Evolutionary conservation across 352 stramenopile species (phyloP).

Genomic region (Phytophthora capsici): DNA sequence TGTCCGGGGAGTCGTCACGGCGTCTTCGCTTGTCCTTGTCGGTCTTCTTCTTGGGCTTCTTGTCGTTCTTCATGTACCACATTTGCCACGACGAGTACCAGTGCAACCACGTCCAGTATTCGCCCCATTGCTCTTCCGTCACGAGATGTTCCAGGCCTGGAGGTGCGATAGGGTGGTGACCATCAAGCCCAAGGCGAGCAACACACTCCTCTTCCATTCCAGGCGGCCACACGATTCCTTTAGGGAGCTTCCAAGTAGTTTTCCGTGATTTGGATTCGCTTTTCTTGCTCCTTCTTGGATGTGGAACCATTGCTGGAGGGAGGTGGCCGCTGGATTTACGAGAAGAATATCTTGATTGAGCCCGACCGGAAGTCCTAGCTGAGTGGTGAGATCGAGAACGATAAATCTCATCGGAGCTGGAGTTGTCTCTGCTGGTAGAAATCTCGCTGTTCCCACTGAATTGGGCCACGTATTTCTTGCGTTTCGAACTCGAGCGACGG

Average conservation of each 20-base stretch:
- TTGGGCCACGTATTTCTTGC: not conserved
- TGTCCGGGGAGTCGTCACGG: not conserved
- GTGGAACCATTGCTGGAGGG: conserved; percentile 2
- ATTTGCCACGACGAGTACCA: conserved; percentile 77
- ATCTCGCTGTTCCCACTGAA: conserved; percentile 4
- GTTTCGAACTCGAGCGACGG: not conserved
- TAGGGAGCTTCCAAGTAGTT: not conserved
- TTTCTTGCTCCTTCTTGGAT: conserved; percentile 7
- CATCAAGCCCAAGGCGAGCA: conserved; percentile 26
- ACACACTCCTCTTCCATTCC: conserved; percentile 53
- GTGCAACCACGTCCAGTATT: conserved; percentile 75
- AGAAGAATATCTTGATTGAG: conserved; percentile 3
- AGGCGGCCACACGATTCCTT: conserved; percentile 54
- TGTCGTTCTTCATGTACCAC: conserved; percentile 60
- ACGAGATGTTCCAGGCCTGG: conserved; percentile 62
- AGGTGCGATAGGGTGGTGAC: conserved; percentile 46
- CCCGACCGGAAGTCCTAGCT: not conserved
- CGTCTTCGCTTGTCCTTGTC: conserved; percentile 17
- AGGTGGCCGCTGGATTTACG: not conserved
- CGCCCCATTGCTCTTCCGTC: conserved; percentile 52
- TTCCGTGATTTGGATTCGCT: not conserved
- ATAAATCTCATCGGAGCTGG: not conserved
- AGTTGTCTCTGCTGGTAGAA: not conserved
- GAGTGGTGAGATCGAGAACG: not conserved
- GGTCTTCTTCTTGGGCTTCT: conserved; percentile 27